Evolutionary conservation across 768 basidiomycete genomes (phyloP), one percentile per base, ranked within the genome.

Genomic region (Rhodotorula taiwanensis): DNA sequence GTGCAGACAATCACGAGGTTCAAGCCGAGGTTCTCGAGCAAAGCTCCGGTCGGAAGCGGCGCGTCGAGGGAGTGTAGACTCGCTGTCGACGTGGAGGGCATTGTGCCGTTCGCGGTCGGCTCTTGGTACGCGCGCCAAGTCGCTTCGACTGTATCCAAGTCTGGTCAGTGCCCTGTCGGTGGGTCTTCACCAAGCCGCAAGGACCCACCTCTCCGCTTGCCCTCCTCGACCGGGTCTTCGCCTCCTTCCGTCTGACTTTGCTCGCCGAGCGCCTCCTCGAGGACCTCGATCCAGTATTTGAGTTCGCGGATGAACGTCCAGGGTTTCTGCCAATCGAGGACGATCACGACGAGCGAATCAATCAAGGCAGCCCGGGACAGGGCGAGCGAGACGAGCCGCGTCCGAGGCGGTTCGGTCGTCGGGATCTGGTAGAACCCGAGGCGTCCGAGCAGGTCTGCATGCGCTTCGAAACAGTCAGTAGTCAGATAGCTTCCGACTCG

Each of bases 311-410:
- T 78, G 75, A 98, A 98, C 2, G 85, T 83, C 84, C 89, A 93
- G 1, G 94, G 94, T 68, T 83, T 83, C 70, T 91, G 94, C 94
- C 95, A 99, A 75, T 99, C 94, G 15, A 99, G 78, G 0, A 86
- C 83, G 70, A 98, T 87, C 72, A 95, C 77, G 49, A 91, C 83
- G 34, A 89, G 79, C 0, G 87, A 86, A 66, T 89, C 85, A 5
- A 82, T 81, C 18, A 89, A 76, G 41, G 71, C 50, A 33, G 62
- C 16, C 41, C 42, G 39, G 27, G 58, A 41, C 25, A 73, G 66
- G 3, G 64, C 64, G 36, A 73, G 62, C 0, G 67, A 55, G 10
- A 70, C 55, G 8, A 73, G 58, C 0, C 55, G 27, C 7, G 62
- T 51, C 41, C 52, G 68, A 11, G 71, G 68, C 0, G 70, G 48